These are phyloP conservation scores for Pholiota conissans DNA, from an alignment of 768 basidiomycete species.

Conservation along the genomic window DNA sequence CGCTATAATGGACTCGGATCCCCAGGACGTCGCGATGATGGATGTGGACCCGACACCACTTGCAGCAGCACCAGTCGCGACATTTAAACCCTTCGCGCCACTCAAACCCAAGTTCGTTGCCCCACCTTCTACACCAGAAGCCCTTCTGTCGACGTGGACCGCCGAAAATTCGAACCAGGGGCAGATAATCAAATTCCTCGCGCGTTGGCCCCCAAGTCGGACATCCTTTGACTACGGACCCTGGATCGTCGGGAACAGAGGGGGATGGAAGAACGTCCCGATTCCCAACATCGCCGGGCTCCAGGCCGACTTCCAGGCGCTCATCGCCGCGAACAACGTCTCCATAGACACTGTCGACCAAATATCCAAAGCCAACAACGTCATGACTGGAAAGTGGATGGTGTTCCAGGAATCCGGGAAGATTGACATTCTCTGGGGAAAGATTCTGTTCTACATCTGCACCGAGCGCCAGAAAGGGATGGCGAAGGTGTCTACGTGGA, in stretches of 20 bases:
- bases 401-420: constrained; percentile 29
- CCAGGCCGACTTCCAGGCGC: constrained; percentile 14
- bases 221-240: constrained; percentile 30
- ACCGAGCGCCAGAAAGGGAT: constrained; percentile 25
- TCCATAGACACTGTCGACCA: constrained; percentile 31
- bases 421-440: constrained; percentile 36
- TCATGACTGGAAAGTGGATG: constrained; percentile 39
- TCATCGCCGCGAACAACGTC: constrained; percentile 24
- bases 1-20: constrained; percentile 6
- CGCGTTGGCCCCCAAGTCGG: constrained; percentile 39
- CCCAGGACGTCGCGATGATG: constrained; percentile 13
- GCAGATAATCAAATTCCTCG: constrained; percentile 26
- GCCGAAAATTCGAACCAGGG: constrained; percentile 22
- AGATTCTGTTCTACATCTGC: constrained; percentile 29
- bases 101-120: constrained; percentile 16
- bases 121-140: constrained; percentile 14
- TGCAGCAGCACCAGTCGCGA: neutral
- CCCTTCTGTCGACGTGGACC: constrained; percentile 21
- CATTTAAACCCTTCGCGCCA: constrained; percentile 4
- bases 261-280: constrained; percentile 9
- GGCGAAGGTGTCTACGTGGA: constrained; percentile 38
- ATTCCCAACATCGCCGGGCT: constrained; percentile 18
- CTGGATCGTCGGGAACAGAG: constrained; percentile 35
- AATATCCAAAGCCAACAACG: constrained; percentile 31
- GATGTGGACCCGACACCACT: constrained; percentile 8